A percentile compares a stretch with the other conserved stretches of the same genome.
Evolutionary conservation across 1,284 basidiomycete genomes (phyloP).

Genomic region (Singerocomus inundabilis): DNA sequence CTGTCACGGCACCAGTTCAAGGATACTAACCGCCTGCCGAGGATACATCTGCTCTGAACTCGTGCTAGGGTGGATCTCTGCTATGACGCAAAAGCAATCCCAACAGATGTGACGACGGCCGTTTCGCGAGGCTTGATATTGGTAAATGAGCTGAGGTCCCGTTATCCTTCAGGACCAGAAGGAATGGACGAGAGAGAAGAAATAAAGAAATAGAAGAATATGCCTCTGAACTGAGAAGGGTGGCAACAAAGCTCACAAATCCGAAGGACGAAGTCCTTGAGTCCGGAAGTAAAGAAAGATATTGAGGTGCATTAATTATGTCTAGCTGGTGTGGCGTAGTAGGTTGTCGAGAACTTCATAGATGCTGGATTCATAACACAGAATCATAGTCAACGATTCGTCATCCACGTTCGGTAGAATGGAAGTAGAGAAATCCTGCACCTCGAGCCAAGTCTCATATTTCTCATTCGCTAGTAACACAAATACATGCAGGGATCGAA

Average conservation of each 20-base stretch:
- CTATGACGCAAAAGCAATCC: background rate
- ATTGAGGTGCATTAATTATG: no score
- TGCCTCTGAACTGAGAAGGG: background rate
- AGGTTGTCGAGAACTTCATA: no score
- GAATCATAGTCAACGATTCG: no score
- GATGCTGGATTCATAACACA: no score
- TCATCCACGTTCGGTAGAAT: no score
- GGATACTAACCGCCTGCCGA: background rate
- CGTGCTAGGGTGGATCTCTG: background rate
- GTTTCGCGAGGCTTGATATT: background rate
- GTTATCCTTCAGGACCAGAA: background rate
- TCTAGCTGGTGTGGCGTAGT: no score
- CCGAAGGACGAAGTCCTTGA: no score
- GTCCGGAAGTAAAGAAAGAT: no score
- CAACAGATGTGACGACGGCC: background rate
- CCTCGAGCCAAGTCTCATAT: no score
- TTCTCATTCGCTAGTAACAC: no score
- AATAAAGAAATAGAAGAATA: background rate
- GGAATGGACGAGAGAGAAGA: background rate
- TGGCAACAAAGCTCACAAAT: background rate
- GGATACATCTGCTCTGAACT: background rate
- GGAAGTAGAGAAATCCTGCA: no score
- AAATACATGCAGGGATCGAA: no score
- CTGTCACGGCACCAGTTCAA: background rate
- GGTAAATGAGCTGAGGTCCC: background rate